These are phyloP conservation scores for Margaritispora aquatica DNA, from an alignment of 495 filamentous ascomycete genomes.

Conservation along the genomic window DNA sequence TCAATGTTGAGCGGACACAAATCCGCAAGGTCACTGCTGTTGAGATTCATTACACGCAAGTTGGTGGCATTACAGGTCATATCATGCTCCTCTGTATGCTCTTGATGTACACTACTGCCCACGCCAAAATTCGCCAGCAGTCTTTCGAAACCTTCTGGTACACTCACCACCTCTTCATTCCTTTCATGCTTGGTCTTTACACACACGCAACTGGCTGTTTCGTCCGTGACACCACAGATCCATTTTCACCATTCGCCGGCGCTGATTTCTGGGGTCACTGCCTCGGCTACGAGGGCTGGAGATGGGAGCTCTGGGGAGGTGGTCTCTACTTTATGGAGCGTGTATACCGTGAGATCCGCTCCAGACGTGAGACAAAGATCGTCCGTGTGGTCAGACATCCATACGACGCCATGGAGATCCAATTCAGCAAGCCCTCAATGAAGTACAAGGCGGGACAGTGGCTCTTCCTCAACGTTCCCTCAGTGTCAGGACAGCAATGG, in stretches of 20 bases:
- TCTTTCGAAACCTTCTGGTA: constrained; percentile 99
- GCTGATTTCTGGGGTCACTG: constrained; percentile 84
- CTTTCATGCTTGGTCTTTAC: constrained; percentile 89
- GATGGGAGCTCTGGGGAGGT: constrained; percentile 91
- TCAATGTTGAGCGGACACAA: constrained; percentile 84
- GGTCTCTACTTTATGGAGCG: constrained; percentile 81
- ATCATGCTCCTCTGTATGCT: constrained; percentile 99
- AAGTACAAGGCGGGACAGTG: constrained; percentile 98
- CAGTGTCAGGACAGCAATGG: constrained; percentile 86
- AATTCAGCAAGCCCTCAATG: constrained; percentile 94
- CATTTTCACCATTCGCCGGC: constrained; percentile 80
- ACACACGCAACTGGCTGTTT: constrained; percentile 97
- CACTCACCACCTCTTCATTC: constrained; percentile 94
- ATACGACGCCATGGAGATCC: constrained; percentile 97
- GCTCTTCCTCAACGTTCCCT: constrained; percentile 90
- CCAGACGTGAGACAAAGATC: constrained; percentile 77
- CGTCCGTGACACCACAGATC: constrained; percentile 66
- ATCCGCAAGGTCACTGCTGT: constrained; percentile 75
- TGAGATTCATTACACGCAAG: constrained; percentile 87
- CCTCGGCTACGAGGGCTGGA: constrained; percentile 93
- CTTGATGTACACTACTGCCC: constrained; percentile 95
- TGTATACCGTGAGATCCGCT: constrained; percentile 85
- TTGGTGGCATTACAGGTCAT: constrained; percentile 92
- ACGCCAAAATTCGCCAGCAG: constrained; percentile 89
- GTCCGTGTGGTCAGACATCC: constrained; percentile 92